Base-by-base conservation (phyloP, 2,329 filamentous ascomycete species). In the Gaeumannomyces tritici region DNA sequence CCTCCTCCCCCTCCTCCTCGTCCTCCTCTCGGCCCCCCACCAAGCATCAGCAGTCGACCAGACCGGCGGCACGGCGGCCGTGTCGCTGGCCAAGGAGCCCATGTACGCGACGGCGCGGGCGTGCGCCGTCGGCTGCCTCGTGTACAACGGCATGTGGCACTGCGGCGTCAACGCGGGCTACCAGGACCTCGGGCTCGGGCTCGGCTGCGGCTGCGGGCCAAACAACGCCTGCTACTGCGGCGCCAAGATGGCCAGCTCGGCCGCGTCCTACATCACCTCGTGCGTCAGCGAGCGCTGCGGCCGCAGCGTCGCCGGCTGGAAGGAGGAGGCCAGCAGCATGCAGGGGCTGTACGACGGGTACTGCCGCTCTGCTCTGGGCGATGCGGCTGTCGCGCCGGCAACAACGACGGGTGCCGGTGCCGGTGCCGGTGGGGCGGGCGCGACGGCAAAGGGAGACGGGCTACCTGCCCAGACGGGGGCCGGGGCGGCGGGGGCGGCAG, bases 151-250 rank as follows among this genome's bases (percentile, higher is more conserved):
- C 56, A 31, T 51, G 8, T 64, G 55, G 21, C 58, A 35, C 11
- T 70, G 69, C 59, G 65, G 67, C 54, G 56, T 63, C 21, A 54
- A 60, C 11, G 63, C 63, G 15, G 63, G 65, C 18, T 67, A 66
- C 65, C 64, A 67, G 59, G 68, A 68, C 57, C 65, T 71, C 5
- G 69, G 68, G 31, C 62, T 65, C 33, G 63, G 64, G 15, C 63
- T 70, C 4, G 65, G 66, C 31, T 70, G 69, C 62, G 67, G 67
- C 27, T 69, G 66, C 63, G 61, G 60, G 13, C 66, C 68, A 6
- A 65, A 66, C 62, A 70, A 70, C 62, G 67, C 62, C 35, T 70
- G 70, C 63, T 67, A 66, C 62, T 70, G 69, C 62, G 67, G 65
- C 61, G 63, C 66, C 12, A 64, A 61, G 35, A 65, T 67, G 51